phyloP scores from a whole-genome alignment of 2,329 filamentous ascomycete species.

The Thielaviopsis euricoi region DNA sequence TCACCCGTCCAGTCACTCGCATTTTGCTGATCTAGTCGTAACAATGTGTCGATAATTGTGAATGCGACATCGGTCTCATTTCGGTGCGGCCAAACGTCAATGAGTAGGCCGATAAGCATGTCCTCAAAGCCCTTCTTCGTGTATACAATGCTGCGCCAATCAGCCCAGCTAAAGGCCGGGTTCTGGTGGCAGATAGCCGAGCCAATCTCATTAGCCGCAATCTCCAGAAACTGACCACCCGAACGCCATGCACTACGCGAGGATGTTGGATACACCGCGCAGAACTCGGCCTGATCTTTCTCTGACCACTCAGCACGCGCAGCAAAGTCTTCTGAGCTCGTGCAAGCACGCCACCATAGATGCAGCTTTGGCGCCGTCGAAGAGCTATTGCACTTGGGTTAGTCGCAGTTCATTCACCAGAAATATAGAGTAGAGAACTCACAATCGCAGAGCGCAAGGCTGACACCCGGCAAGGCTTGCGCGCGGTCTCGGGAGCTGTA shows the following conservation, averaged over 20 bases:
- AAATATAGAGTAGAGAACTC: neutral
- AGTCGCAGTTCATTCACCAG: neutral
- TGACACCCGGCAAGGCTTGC: neutral
- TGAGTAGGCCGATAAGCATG: conserved; percentile 2
- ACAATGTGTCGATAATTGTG: conserved; percentile 2
- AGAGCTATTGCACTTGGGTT: neutral
- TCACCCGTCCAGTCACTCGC: neutral
- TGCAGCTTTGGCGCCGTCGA: conserved; percentile 3
- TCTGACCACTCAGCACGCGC: neutral
- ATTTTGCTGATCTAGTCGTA: conserved; percentile 3
- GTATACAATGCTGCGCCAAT: conserved; percentile 11
- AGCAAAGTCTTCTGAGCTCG: conserved; percentile 8
- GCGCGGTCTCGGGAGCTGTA: neutral
- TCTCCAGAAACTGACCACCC: conserved; percentile 10
- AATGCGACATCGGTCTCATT: conserved; percentile 1
- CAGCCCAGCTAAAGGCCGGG: conserved; percentile 7
- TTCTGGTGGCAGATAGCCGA: conserved; percentile 7
- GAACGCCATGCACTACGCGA: conserved; percentile 1
- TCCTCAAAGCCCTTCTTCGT: conserved; percentile 8
- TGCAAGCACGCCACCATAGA: conserved; percentile 10
- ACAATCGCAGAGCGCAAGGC: conserved; percentile 2
- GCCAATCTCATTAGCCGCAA: conserved; percentile 11
- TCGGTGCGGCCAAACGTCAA: conserved; percentile 8
- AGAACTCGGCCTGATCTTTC: conserved; percentile 3
- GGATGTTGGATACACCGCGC: conserved; percentile 3